These are phyloP conservation scores for Backusella westeae DNA, from an alignment of 192 early-diverging fungal species.

Conservation along the genomic window DNA sequence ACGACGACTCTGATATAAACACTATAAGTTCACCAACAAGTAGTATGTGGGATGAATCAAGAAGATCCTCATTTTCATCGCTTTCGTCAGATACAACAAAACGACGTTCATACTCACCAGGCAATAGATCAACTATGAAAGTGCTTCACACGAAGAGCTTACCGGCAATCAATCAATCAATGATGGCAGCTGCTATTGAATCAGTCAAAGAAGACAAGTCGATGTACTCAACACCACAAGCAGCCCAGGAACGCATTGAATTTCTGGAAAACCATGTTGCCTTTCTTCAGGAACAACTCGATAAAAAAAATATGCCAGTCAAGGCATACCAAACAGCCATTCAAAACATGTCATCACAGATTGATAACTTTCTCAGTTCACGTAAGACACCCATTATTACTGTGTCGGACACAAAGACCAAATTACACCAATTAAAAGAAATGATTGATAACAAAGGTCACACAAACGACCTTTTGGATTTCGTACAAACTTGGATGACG, in stretches of 20 bases:
- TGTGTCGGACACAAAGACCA: conserved; percentile 1
- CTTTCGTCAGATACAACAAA: neutral
- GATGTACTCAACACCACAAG: neutral
- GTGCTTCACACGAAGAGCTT: neutral
- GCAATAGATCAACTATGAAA: neutral
- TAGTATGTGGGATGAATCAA: conserved; percentile 6
- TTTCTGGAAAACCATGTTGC: conserved; percentile 9
- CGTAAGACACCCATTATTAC: conserved; percentile 3
- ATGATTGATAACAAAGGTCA: neutral
- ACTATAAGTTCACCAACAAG: conserved; percentile 12
- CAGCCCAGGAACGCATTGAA: conserved; percentile 5
- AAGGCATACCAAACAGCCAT: neutral
- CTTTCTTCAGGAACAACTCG: neutral
- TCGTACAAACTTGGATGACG: neutral
- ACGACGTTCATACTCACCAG: neutral
- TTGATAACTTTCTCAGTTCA: neutral
- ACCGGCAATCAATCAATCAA: neutral
- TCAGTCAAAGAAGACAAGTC: neutral
- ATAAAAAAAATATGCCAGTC: neutral
- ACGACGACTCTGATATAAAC: neutral
- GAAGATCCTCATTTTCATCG: conserved; percentile 11
- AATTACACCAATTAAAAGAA: conserved; percentile 13
- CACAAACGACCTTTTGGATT: neutral
- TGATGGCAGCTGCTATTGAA: neutral
- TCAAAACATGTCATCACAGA: neutral